phyloP scores from a whole-genome alignment of 169 alveolate genomes.

The Plasmodium chabaudi region DNA sequence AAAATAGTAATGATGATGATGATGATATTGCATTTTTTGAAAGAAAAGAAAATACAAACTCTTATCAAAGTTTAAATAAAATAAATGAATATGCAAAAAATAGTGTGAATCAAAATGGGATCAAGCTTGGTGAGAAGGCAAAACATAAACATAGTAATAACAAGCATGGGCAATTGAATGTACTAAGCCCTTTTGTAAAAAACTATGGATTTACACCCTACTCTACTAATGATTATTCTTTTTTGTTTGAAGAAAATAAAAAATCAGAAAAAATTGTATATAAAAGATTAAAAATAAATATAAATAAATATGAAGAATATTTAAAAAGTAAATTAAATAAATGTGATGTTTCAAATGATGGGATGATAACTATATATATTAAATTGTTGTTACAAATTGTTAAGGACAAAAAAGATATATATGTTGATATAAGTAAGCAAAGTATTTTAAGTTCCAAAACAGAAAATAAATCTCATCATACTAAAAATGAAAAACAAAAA shows the following conservation, averaged over 20 bases:
- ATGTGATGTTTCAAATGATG: slow-evolving; percentile 36
- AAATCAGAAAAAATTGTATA: slow-evolving; percentile 17
- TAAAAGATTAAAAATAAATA: slow-evolving; percentile 40
- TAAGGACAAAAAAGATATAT: slow-evolving; percentile 37
- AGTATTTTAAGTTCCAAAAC: not conserved
- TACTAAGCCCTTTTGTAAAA: no score
- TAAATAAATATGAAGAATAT: slow-evolving; percentile 54
- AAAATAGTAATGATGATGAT: slow-evolving; percentile 6
- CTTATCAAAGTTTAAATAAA: no score
- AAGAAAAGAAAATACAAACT: not conserved
- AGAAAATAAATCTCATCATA: not conserved
- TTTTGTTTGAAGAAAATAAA: not conserved
- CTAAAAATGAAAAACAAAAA: not conserved
- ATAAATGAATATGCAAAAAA: no score
- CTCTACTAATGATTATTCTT: not conserved
- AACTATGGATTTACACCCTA: no score
- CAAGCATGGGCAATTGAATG: no score
- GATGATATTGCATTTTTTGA: slow-evolving; percentile 25
- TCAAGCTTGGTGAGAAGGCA: no score
- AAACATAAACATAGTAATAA: no score
- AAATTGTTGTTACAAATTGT: slow-evolving; percentile 60
- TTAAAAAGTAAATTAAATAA: slow-evolving; percentile 39
- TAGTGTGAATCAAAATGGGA: no score
- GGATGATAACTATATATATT: slow-evolving; percentile 14
- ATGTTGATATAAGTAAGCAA: slow-evolving; percentile 16